Evolutionary conservation across 257 asterid species (phyloP).

Genomic region (Agastache rugosa): DNA sequence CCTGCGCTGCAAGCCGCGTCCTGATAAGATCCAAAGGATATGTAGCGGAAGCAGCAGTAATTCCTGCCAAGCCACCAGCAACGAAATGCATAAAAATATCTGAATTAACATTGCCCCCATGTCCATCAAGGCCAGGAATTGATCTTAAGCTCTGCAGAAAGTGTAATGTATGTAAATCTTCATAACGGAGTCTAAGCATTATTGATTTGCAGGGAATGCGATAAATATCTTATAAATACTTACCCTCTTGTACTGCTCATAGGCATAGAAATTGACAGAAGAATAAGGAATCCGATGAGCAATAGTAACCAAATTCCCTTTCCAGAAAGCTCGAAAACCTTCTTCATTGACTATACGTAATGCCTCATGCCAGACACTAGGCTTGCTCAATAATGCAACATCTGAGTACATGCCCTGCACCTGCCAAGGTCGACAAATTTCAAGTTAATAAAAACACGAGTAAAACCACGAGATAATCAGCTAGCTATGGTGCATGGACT

Average conservation of each 20-base stretch:
- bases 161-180: background rate
- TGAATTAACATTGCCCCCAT: conserved; percentile 43
- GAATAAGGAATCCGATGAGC: conserved; percentile 91
- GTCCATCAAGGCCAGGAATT: conserved; percentile 59
- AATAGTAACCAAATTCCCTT: conserved; percentile 91
- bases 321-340: conserved; percentile 94
- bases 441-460: background rate
- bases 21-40: conserved; percentile 93
- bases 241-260: conserved; percentile 76
- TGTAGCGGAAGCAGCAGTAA: conserved; percentile 86
- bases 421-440: conserved; percentile 38
- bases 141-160: conserved; percentile 62
- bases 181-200: background rate
- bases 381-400: conserved; percentile 70
- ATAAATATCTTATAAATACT: conserved; percentile 32
- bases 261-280: conserved; percentile 76
- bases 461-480: background rate
- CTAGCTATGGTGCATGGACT: background rate
- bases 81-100: conserved; percentile 72
- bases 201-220: background rate
- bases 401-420: conserved; percentile 96
- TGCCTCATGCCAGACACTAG: conserved; percentile 77
- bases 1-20: conserved; percentile 94
- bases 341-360: conserved; percentile 71
- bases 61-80: conserved; percentile 89